Conservation (phyloP, 1,139 yeast genomes). For the Saccharomycopsis hybrid region DNA sequence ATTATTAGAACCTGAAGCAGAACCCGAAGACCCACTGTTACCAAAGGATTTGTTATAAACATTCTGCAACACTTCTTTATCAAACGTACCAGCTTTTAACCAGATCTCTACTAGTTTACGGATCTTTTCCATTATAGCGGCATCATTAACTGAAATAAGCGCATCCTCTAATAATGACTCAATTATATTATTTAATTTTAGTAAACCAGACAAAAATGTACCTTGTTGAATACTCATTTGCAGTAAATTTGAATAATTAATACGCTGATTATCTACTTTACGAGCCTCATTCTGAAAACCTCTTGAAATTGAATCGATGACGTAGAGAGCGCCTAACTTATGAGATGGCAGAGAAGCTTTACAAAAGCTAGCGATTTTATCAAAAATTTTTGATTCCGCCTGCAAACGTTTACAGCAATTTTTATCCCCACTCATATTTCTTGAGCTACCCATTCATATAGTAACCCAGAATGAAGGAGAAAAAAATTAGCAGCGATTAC, state of each 20-base stretch:
- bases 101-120: slow-evolving; percentile 85
- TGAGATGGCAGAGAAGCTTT: slow-evolving; percentile 72
- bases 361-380: slow-evolving; percentile 32
- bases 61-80: slow-evolving; percentile 44
- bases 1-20: not conserved
- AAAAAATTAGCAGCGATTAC: too few relatives aligned
- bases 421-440: too few relatives aligned
- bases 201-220: slow-evolving; percentile 13
- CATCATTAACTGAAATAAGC: slow-evolving; percentile 23
- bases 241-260: slow-evolving; percentile 22
- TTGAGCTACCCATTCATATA: too few relatives aligned
- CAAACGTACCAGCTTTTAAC: slow-evolving; percentile 81
- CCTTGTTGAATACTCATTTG: slow-evolving; percentile 24
- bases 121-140: slow-evolving; percentile 61
- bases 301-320: slow-evolving; percentile 87
- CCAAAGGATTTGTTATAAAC: slow-evolving; percentile 57
- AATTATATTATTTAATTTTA: slow-evolving; percentile 28
- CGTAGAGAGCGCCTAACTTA: slow-evolving; percentile 85
- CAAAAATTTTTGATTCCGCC: slow-evolving; percentile 13
- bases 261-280: slow-evolving; percentile 27
- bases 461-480: too few relatives aligned
- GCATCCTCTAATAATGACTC: slow-evolving; percentile 29
- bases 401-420: not conserved
- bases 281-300: slow-evolving; percentile 74
- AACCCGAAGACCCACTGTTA: not conserved